Conservation (phyloP, 495 filamentous ascomycete species). For the Cudoniella acicularis region DNA sequence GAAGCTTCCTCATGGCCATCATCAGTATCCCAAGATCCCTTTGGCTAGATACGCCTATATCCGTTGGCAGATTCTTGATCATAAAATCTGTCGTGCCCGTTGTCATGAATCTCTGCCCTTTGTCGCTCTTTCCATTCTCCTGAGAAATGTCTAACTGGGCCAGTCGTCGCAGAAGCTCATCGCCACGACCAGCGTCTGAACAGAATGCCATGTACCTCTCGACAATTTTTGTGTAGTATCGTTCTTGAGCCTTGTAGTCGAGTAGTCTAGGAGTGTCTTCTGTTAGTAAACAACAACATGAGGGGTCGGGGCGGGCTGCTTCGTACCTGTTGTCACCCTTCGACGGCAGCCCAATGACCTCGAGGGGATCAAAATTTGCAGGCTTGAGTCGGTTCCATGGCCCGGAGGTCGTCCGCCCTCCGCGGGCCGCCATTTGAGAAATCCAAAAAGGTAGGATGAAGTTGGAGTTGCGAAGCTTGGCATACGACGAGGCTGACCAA, state of each 20-base stretch:
- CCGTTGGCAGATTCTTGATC: not conserved
- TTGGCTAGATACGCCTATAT: slow-evolving; percentile 14
- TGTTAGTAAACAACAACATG: slow-evolving; percentile 12
- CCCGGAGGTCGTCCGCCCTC: slow-evolving; percentile 46
- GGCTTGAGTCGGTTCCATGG: slow-evolving; percentile 70
- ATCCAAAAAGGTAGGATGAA: slow-evolving; percentile 5
- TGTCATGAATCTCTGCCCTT: not conserved
- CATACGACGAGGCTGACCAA: not conserved
- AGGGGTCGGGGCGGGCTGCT: not conserved
- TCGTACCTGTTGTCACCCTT: slow-evolving; percentile 79
- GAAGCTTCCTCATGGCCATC: slow-evolving; percentile 82
- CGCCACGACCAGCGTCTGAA: slow-evolving; percentile 57
- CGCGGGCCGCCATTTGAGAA: slow-evolving; percentile 28
- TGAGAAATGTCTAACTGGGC: slow-evolving; percentile 52
- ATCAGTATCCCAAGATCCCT: slow-evolving; percentile 45
- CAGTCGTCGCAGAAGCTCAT: slow-evolving; percentile 70
- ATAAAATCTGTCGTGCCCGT: slow-evolving; percentile 1
- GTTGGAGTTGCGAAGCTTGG: not conserved
- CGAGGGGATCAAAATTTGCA: slow-evolving; percentile 65
- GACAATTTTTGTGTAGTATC: slow-evolving; percentile 81
- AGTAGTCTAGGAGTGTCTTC: slow-evolving; percentile 55
- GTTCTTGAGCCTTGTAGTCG: slow-evolving; percentile 69
- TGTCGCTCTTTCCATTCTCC: not conserved
- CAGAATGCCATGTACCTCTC: slow-evolving; percentile 87
- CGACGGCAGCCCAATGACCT: slow-evolving; percentile 75